These are phyloP conservation scores for Podosphaera fusca DNA, from an alignment of 2,329 filamentous ascomycete genomes.

Conservation along the genomic window DNA sequence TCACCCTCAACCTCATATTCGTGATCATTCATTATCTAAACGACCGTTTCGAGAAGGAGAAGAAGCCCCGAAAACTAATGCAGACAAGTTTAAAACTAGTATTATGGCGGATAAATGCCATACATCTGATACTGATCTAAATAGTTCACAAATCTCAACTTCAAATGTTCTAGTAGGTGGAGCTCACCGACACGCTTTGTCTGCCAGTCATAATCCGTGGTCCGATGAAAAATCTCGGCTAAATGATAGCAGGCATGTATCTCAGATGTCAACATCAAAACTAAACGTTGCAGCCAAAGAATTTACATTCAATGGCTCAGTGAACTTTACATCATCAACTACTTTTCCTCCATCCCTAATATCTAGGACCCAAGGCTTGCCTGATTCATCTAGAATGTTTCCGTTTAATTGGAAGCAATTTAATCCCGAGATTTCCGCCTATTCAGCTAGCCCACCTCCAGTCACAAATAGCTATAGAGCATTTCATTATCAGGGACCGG, in stretches of 20 bases:
- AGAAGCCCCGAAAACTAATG: constrained; percentile 16
- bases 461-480: constrained; percentile 17
- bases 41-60: constrained; percentile 37
- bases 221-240: constrained; percentile 17
- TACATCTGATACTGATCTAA: constrained; percentile 44
- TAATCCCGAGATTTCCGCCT: constrained; percentile 20
- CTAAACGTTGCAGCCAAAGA: constrained; percentile 78
- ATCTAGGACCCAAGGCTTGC: not conserved
- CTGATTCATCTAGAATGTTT: constrained; percentile 22
- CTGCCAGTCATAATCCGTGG: constrained; percentile 40
- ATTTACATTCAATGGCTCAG: constrained; percentile 46
- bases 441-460: constrained; percentile 10
- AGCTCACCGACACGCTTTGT: constrained; percentile 30
- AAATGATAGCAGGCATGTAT: constrained; percentile 31
- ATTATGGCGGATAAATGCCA: constrained; percentile 19
- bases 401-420: constrained; percentile 24
- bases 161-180: constrained; percentile 25
- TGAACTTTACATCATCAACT: constrained; percentile 20
- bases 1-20: constrained; percentile 51
- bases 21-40: constrained; percentile 48
- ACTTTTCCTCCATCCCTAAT: not conserved
- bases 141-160: constrained; percentile 42
- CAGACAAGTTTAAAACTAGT: constrained; percentile 3
- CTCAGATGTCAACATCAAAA: constrained; percentile 50
- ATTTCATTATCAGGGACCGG: constrained; percentile 12